Base-by-base conservation (phyloP, 2,329 filamentous ascomycete species). In the Cladosporium sp. region DNA sequence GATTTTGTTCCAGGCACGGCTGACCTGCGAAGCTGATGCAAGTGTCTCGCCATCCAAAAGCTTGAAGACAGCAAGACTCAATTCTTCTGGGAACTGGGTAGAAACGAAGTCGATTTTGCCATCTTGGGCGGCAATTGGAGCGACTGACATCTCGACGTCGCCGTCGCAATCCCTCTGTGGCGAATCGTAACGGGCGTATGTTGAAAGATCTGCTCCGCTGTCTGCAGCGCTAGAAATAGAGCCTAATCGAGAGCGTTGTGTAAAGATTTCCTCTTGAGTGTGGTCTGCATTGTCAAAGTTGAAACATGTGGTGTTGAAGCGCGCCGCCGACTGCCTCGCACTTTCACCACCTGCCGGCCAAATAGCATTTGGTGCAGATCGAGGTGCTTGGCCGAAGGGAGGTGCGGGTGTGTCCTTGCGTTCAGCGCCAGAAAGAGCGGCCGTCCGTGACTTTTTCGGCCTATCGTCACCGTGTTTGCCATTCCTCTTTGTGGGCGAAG, bases 21-120 rank as follows among this genome's bases (percentile, higher is more conserved):
- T 84, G 19, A 87, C 83, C 15, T 76, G 70, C 65, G 84, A 81
- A 28, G 79, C 77, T 49, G 75, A 74, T 56, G 80, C 75, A 42
- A 88, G 74, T 5, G 83, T 82, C 37, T 73, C 69, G 5, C 80
- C 79, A 61, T 86, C 84, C 39, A 88, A 77, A 65, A 81, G 81
- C 1, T 81, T 80, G 56, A 88, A 76, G 51, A 87, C 77, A 40
- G 82, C 76, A 24, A 82, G 78, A 59, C 80, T 75, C 39, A 88
- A 74, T 69, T 88, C 85, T 10, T 78, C 72, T 2, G 85, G 85
- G 3, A 88, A 74, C 8, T 20, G 19, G 25, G 32, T 32, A 13
- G 48, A 19, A 20, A 47, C 42, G 24, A 58, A 53, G n/a, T 58
- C 56, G 36, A 52, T 32, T 19, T 47, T 47, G 40, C 48, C 39